Evolutionary conservation across 495 filamentous ascomycete species (phyloP), one percentile per base, ranked within the genome.

Genomic region (Astrothelium subdiscretum): DNA sequence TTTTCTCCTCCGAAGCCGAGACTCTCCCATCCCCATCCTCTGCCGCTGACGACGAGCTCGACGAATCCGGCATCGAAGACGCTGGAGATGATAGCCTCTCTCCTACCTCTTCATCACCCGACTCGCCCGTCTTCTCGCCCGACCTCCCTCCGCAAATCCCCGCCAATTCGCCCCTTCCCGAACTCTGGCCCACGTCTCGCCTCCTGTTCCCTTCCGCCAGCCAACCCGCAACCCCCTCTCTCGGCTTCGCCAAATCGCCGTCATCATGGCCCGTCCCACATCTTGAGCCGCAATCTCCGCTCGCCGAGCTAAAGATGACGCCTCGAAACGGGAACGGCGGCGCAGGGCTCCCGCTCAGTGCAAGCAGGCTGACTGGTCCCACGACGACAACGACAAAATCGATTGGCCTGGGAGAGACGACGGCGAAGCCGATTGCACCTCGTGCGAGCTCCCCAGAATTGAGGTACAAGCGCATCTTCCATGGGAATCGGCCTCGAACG

Each of bases 401-500:
- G 27, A 48, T 4, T 31, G 0, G 8, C n/a, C n/a, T 20, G 32
- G 22, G 11, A n/a, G 10, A 4, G 18, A 8, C 58, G 31, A 6
- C 0, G 0, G 29, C 29, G 11, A 31, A 6, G 12, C 2, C 59
- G 43, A 12, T 1, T 6, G 0, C 8, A 24, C 6, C 35, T 29
- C 31, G 48, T 11, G 59, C 60, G 13, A 70, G 66, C 59, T 65
- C 70, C 0, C 67, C 70, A 2, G 72, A 74, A 59, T 32, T 59
- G 10, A 60, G 62, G 5, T 74, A 74, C 60, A 69, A 69, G 60
- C 62, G 59, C 32, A 62, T 74, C 0, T 71, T 74, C 54, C 70
- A 72, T 57, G 58, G 62, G 18, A 15, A 32, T n/a, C 44, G 3
- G 40, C 52, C 20, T 29, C 35, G 40, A n/a, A 22, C 32, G 27